Base-by-base conservation (phyloP, 257 asterid genomes). In the Osmanthus fragrans region DNA sequence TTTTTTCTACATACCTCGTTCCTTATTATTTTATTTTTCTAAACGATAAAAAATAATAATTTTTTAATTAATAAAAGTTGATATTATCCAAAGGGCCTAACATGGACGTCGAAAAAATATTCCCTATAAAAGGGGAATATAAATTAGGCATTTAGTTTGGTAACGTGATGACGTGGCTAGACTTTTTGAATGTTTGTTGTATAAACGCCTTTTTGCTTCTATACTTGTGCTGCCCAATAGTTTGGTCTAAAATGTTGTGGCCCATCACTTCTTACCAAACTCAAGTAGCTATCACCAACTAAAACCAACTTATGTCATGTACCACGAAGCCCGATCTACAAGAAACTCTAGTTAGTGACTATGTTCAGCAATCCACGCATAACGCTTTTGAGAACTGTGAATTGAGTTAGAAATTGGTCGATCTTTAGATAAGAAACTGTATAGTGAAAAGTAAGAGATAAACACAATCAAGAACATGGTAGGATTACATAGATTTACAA, bases 181-280 rank as follows among this genome's bases (percentile, higher is more conserved):
- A 21, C 67, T 58, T 58, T 58, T 58, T 58, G 67, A 8, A 10
- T 58, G 67, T 58, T 58, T 58, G 27, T 21, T 37, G 11, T 37
- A 58, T 58, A 49, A 49, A 16, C 1, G 60, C 60, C 21, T 49
- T 16, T 16, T 49, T 5, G 23, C 60, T 49, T 49, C 2, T 49
- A 18, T 58, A 3, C 29, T 8, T n/a, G 9, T 8, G 16, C 32
- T 23, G 67, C 67, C 33, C 27, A 58, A 58, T 58, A 9, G 32
- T 58, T 58, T 23, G 67, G 67, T 58, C 32, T 58, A 21, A 58
- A n/a, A 58, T 58, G 4, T 29, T 58, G 32, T 58, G 67, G 67
- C 16, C 67, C 67, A 58, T 58, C 67, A 58, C 30, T 58, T 58
- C 67, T 58, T 58, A 58, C 67, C 67, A 21, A 58, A 58, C 67